Percentiles rank a stretch among this genome's conserved stretches.
These are phyloP conservation scores for Austropuccinia psidii DNA, from an alignment of 1,284 basidiomycete genomes.

Conservation along the genomic window DNA sequence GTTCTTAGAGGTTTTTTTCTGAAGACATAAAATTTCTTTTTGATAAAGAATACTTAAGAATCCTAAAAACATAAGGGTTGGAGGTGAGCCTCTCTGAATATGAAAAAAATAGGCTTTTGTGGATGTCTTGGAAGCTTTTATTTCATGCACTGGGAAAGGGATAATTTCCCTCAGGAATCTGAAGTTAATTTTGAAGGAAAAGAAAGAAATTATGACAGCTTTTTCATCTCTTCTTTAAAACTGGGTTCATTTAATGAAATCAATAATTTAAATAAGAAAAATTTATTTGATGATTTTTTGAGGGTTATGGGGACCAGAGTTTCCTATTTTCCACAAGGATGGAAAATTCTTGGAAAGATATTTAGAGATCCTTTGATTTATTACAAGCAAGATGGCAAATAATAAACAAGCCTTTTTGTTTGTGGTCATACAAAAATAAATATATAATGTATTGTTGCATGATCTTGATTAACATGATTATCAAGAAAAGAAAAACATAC, in stretches of 20 bases:
- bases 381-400: neutral
- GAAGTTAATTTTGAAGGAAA: neutral
- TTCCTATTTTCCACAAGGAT: neutral
- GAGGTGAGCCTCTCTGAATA: neutral
- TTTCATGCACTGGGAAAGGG: slow-evolving; percentile 17
- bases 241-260: slow-evolving; percentile 14
- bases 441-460: too few species aligned
- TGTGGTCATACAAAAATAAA: neutral
- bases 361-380: neutral
- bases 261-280: neutral
- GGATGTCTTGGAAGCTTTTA: slow-evolving; percentile 1
- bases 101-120: neutral
- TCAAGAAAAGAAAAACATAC: too few species aligned
- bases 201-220: neutral
- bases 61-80: neutral
- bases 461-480: too few species aligned
- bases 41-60: neutral
- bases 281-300: neutral
- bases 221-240: neutral
- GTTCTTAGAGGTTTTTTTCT: neutral
- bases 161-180: neutral
- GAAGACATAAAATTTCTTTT: neutral
- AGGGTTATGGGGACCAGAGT: neutral
- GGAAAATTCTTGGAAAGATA: neutral
- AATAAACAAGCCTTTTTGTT: neutral